Evolutionary conservation across 2,329 filamentous ascomycete genomes (phyloP).

Genomic region (Lasiodiplodia sp.): DNA sequence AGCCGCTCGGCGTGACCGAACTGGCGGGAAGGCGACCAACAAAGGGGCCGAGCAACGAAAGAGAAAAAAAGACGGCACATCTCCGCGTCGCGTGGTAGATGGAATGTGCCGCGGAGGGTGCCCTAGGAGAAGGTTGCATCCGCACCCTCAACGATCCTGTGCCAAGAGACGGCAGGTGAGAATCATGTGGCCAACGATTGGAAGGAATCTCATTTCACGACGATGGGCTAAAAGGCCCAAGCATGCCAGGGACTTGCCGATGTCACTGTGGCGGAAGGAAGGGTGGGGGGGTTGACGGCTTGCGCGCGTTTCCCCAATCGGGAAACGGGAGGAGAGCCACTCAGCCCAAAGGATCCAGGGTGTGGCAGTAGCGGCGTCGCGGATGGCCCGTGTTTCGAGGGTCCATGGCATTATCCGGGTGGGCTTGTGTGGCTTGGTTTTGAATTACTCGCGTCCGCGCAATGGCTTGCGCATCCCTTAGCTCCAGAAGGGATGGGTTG

Average conservation of each 20-base stretch:
- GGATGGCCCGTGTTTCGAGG: not conserved
- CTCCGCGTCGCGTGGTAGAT: not conserved
- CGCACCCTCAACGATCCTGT: not conserved
- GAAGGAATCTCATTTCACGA: not conserved
- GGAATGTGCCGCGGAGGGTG: not conserved
- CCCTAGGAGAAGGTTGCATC: not conserved
- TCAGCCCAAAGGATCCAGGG: not conserved
- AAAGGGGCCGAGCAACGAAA: no score
- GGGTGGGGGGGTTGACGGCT: not conserved
- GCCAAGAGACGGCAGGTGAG: not conserved
- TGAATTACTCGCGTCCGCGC: not conserved
- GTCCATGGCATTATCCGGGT: not conserved
- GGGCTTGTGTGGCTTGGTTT: not conserved
- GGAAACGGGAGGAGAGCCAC: not conserved
- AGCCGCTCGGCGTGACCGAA: no score
- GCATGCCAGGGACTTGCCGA: not conserved
- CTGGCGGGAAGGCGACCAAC: no score
- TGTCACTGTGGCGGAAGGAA: not conserved
- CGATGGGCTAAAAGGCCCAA: not conserved
- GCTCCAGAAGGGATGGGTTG: not conserved
- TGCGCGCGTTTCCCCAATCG: not conserved
- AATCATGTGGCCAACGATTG: not conserved
- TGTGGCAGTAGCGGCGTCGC: not conserved
- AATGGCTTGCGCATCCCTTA: not conserved
- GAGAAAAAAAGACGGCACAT: not conserved